Conservation (phyloP, 345 rosid genomes). For the Ceriops decandra region DNA sequence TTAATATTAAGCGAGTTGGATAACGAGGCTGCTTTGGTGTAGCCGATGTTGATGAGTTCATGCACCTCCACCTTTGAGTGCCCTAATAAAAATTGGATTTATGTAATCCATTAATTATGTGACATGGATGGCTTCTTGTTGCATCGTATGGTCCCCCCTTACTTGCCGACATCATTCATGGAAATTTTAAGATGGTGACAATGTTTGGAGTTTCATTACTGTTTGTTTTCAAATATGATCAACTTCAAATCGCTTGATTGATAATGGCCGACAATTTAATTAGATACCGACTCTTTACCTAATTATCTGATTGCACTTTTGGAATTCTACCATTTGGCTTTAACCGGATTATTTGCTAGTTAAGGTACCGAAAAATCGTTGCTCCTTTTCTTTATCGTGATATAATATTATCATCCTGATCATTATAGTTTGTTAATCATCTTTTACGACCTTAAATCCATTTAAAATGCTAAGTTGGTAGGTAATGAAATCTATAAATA, state of each 20-base stretch:
- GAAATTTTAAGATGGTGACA: constrained; percentile 3
- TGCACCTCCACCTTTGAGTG: neutral
- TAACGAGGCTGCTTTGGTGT: no score
- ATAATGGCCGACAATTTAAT: constrained; percentile 7
- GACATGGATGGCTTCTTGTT: constrained; percentile 18
- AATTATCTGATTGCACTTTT: neutral
- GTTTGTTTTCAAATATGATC: constrained; percentile 7
- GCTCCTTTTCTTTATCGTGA: no score
- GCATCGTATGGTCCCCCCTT: neutral
- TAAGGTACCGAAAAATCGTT: no score
- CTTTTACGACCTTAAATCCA: no score
- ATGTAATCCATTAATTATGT: neutral
- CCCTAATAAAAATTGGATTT: neutral
- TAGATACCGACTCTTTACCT: neutral
- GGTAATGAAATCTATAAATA: no score
- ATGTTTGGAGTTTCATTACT: neutral
- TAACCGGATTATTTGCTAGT: neutral
- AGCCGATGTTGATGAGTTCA: neutral
- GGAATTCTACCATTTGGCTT: neutral
- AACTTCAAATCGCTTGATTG: neutral
- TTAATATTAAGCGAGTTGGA: no score
- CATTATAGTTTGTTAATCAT: no score
- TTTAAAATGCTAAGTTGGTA: no score
- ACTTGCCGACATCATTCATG: constrained; percentile 37
- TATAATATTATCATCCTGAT: no score